Conservation (phyloP, 2,329 filamentous ascomycete genomes). For the Juglanconis oblonga region DNA sequence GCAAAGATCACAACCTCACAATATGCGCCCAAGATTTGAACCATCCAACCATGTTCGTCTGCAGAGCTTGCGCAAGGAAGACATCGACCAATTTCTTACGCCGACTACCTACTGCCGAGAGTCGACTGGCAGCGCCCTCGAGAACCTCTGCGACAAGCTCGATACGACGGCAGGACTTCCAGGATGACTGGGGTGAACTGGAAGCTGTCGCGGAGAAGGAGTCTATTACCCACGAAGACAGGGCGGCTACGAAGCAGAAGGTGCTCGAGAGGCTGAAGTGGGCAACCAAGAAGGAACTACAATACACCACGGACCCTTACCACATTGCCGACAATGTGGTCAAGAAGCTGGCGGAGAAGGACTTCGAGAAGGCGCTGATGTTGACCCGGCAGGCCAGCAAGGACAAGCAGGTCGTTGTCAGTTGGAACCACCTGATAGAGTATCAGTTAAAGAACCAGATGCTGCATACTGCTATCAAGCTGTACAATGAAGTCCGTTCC, state of each 20-base stretch:
- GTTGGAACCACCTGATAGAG: slow-evolving; percentile 85
- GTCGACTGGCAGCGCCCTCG: slow-evolving; percentile 13
- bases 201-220: slow-evolving; percentile 3
- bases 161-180: neutral
- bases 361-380: slow-evolving; percentile 64
- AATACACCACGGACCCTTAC: slow-evolving; percentile 66
- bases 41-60: slow-evolving; percentile 36
- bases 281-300: slow-evolving; percentile 48
- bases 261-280: slow-evolving; percentile 19
- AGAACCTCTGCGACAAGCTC: slow-evolving; percentile 15
- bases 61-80: slow-evolving; percentile 33
- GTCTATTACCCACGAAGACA: slow-evolving; percentile 20
- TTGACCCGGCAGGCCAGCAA: slow-evolving; percentile 69
- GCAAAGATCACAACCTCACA: neutral
- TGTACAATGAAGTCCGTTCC: slow-evolving; percentile 77
- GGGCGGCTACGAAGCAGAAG: slow-evolving; percentile 29
- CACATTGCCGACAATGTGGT: slow-evolving; percentile 69
- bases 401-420: slow-evolving; percentile 62
- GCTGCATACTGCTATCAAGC: slow-evolving; percentile 65
- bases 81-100: slow-evolving; percentile 21
- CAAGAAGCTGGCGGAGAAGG: slow-evolving; percentile 54
- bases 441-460: slow-evolving; percentile 62
- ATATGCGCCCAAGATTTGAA: neutral
- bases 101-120: slow-evolving; percentile 4
- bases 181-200: slow-evolving; percentile 8